A percentile compares a stretch with the other conserved stretches of the same genome.
phyloP scores from a whole-genome alignment of 1,284 basidiomycete genomes.

The Cryptococcus depauperatus region DNA sequence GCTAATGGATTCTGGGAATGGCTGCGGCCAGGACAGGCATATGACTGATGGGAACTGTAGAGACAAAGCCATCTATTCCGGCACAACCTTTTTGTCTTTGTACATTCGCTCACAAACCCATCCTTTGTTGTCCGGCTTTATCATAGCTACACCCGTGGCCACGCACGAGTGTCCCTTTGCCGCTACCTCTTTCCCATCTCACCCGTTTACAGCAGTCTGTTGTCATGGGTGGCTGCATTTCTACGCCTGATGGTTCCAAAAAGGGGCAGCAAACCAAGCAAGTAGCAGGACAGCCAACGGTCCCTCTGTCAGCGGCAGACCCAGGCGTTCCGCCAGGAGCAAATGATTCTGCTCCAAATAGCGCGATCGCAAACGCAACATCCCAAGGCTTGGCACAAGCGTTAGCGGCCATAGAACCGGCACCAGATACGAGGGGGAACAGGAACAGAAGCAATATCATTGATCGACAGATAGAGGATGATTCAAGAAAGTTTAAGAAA shows the following conservation, averaged over 20 bases:
- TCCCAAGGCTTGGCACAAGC: conserved; percentile 33
- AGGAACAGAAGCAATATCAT: conserved; percentile 57
- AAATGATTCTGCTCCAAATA: conserved; percentile 1
- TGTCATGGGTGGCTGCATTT: conserved; percentile 15
- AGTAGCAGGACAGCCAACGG: conserved; percentile 1
- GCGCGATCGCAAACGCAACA: neutral
- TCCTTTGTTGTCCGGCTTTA: neutral
- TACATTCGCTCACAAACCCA: no score
- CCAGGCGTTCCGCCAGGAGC: no score
- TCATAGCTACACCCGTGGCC: no score
- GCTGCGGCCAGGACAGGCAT: no score
- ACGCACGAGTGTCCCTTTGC: no score
- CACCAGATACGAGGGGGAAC: conserved; percentile 38
- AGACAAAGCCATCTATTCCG: no score
- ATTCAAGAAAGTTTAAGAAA: conserved; percentile 60
- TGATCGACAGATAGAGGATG: conserved; percentile 52
- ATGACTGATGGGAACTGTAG: no score
- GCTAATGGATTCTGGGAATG: no score
- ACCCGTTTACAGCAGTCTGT: neutral
- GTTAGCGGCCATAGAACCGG: conserved; percentile 24
- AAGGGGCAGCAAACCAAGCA: conserved; percentile 10
- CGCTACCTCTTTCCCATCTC: neutral
- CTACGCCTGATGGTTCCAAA: conserved; percentile 10
- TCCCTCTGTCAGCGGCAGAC: no score
- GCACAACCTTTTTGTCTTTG: no score